phyloP scores from a whole-genome alignment of 495 filamentous ascomycete genomes.

The Saxispiralis lemnorum region DNA sequence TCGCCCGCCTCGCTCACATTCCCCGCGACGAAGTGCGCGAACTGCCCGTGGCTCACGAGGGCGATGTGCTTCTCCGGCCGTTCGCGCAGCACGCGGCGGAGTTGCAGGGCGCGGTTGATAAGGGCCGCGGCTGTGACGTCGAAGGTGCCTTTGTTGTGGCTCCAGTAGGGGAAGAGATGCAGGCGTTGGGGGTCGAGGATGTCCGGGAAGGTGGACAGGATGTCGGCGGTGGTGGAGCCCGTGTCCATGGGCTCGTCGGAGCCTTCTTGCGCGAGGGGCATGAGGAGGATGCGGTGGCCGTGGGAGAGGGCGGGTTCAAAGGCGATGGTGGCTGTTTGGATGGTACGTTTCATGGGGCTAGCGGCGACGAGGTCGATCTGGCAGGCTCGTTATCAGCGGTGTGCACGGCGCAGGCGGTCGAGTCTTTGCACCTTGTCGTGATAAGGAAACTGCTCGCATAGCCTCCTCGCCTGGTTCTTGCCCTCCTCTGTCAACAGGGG shows the following conservation, averaged over 20 bases:
- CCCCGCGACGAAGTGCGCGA: constrained; percentile 1
- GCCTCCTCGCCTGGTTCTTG: not conserved
- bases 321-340: constrained; percentile 1
- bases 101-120: not conserved
- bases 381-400: not conserved
- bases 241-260: constrained; percentile 4
- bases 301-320: not conserved
- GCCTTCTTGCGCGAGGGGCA: constrained; percentile 4
- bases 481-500: constrained; percentile 2
- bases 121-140: not conserved
- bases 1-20: not conserved
- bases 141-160: not conserved
- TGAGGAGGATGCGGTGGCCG: constrained; percentile 2
- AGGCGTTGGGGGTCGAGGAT: not conserved
- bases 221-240: not conserved
- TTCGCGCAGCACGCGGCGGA: not conserved
- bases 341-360: constrained; percentile 4
- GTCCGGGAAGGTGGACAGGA: not conserved
- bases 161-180: not conserved
- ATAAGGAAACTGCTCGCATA: not conserved
- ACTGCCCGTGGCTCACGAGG: constrained; percentile 1
- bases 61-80: constrained; percentile 3
- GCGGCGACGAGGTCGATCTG: constrained; percentile 4
- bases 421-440: not conserved
- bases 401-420: not conserved